Percentiles rank a stretch among this genome's conserved stretches.
Evolutionary conservation across 257 asterid genomes (phyloP).

Genomic region (Salvia hispanica): DNA sequence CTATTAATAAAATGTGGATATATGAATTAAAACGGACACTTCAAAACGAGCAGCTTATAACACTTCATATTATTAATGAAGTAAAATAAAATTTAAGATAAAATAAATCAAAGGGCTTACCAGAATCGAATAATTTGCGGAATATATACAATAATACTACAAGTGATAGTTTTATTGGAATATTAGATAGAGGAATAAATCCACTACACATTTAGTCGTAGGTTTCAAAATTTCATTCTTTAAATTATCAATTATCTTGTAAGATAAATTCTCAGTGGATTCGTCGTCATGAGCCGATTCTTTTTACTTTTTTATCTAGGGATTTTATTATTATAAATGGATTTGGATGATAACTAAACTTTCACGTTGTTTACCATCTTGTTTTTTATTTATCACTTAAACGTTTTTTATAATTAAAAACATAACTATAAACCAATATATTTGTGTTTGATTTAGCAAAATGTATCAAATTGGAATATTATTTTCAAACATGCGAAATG

Average conservation of each 20-base stretch:
- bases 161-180: neutral
- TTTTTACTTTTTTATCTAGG: neutral
- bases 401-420: too few species aligned
- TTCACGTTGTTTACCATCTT: neutral
- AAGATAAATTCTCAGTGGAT: neutral
- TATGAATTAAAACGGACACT: too few species aligned
- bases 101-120: too few species aligned
- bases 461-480: too few species aligned
- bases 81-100: too few species aligned
- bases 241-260: neutral
- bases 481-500: too few species aligned
- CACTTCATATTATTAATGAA: too few species aligned
- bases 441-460: neutral
- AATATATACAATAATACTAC: too few species aligned
- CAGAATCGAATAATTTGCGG: too few species aligned
- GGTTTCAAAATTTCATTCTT: constrained; percentile 3
- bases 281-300: neutral
- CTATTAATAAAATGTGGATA: too few species aligned
- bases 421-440: too few species aligned
- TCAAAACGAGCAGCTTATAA: too few species aligned
- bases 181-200: constrained; percentile 12
- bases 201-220: neutral
- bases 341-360: neutral
- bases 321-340: neutral
- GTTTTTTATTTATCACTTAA: neutral